Base-by-base conservation (phyloP, 2,329 filamentous ascomycete genomes). In the Bipolaris bicolor region DNA sequence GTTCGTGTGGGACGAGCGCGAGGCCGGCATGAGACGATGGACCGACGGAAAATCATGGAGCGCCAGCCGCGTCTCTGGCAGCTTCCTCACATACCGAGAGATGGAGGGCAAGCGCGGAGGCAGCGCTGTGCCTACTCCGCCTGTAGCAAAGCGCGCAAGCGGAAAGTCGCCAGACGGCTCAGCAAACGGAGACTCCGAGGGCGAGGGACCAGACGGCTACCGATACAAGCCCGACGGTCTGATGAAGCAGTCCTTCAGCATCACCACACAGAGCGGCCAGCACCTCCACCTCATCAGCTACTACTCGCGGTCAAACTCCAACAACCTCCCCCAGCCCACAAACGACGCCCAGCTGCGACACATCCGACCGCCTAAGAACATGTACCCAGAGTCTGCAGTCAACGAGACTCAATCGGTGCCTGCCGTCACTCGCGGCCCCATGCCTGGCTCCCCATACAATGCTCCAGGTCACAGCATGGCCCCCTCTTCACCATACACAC, bases 211-310 rank as follows among this genome's bases (percentile, higher is more conserved):
- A 26, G 75, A 77, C 44, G 75, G 75, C 52, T 77, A 77, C 53
- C 71, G 75, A 20, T 70, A 83, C 81, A 53, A 99, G 97, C 82
- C 91, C 9, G 95, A 99, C 70, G 95, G 95, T 0, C 84, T 99
- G 3, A 97, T 98, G 92, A 99, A 99, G 84, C 95, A 99, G 79
- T 98, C 95, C 0, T 99, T 98, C 83, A 98, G 94, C 80, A 98
- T 99, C 79, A 97, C 93, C 20, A 98, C 95, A 1, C 92, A 90
- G 1, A 88, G 84, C 36, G 86, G 92, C 64, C 92, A 97, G 70
- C 95, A 98, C 74, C 87, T 99, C 1, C 95, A 99, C 79, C 85
- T 99, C 49, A 99, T 99, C 79, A 97, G 94, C 69, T 99, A 99
- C 80, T 98, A 93, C 78, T 90, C 92, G 3, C 86, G 93, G 54